Conservation (phyloP, 495 filamentous ascomycete genomes). For the Aspergillus nanangensis region DNA sequence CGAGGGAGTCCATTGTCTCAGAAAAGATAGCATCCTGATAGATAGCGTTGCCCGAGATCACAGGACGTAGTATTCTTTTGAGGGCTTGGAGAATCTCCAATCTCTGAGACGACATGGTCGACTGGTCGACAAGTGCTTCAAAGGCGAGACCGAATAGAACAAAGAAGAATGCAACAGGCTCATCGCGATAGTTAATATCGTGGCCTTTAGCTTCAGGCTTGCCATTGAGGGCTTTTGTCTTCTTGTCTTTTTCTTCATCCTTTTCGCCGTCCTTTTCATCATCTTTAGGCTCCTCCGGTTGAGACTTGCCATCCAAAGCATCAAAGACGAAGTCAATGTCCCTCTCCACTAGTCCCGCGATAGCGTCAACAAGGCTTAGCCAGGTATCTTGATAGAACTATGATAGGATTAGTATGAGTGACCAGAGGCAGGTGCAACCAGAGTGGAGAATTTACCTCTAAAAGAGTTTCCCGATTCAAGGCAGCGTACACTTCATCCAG, state of each 20-base stretch:
- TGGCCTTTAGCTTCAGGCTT: constrained; percentile 50
- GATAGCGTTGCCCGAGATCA: constrained; percentile 94
- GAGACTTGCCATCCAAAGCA: constrained; percentile 78
- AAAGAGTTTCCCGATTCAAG: constrained; percentile 85
- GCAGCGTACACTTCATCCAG: constrained; percentile 90
- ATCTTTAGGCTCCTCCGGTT: constrained; percentile 18
- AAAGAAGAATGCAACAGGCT: constrained; percentile 98
- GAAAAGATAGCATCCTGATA: constrained; percentile 95
- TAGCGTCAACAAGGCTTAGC: constrained; percentile 94
- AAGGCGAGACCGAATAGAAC: constrained; percentile 95
- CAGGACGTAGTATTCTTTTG: constrained; percentile 89
- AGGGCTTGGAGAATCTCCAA: constrained; percentile 86
- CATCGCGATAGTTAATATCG: constrained; percentile 95
- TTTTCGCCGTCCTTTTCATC: too few species aligned
- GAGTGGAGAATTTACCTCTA: constrained; percentile 48
- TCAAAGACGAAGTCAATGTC: constrained; percentile 98
- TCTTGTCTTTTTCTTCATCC: too few species aligned
- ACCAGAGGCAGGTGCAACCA: not conserved
- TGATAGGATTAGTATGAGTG: constrained; percentile 17
- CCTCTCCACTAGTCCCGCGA: constrained; percentile 94
- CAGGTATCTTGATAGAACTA: constrained; percentile 96
- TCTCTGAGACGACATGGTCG: constrained; percentile 72
- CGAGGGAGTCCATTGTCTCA: constrained; percentile 93
- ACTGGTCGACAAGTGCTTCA: constrained; percentile 83
- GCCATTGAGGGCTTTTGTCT: constrained; percentile 40